Conservation (phyloP, 129 eudicot species). For the Flaveria bidentis region DNA sequence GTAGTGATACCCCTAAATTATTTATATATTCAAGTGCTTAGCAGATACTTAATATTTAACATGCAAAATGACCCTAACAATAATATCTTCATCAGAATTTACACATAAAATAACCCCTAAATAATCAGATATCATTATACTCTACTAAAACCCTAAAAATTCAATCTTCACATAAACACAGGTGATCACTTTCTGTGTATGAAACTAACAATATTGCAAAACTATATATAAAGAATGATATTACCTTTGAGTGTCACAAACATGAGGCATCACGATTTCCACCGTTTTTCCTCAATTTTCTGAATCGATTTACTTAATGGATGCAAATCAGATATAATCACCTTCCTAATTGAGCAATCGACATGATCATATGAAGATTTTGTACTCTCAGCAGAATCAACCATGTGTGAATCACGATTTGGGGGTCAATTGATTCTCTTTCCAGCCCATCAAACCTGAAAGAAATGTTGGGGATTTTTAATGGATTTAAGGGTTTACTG, state of each 20-base stretch:
- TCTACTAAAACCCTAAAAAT: not conserved
- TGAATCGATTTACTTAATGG: not conserved
- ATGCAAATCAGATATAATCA: constrained; percentile 31
- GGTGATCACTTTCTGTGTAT: not conserved
- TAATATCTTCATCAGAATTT: no score
- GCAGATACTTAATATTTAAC: no score
- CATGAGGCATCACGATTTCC: constrained; percentile 66
- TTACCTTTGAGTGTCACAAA: constrained; percentile 87
- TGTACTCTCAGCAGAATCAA: constrained; percentile 30
- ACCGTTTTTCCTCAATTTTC: constrained; percentile 34
- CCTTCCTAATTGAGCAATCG: constrained; percentile 25
- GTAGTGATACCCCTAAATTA: not conserved
- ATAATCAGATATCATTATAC: no score
- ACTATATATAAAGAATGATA: not conserved
- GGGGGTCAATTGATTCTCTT: constrained; percentile 26
- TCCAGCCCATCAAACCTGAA: constrained; percentile 20
- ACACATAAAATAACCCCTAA: no score
- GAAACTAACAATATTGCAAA: not conserved
- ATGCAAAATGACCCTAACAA: no score
- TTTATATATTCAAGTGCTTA: no score
- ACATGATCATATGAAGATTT: constrained; percentile 9
- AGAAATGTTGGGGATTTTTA: constrained; percentile 32
- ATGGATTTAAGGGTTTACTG: constrained; percentile 41
- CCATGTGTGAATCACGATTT: constrained; percentile 13
- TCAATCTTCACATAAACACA: not conserved